Base-by-base conservation (phyloP, 2,329 filamentous ascomycete genomes). In the Alternaria dauci region DNA sequence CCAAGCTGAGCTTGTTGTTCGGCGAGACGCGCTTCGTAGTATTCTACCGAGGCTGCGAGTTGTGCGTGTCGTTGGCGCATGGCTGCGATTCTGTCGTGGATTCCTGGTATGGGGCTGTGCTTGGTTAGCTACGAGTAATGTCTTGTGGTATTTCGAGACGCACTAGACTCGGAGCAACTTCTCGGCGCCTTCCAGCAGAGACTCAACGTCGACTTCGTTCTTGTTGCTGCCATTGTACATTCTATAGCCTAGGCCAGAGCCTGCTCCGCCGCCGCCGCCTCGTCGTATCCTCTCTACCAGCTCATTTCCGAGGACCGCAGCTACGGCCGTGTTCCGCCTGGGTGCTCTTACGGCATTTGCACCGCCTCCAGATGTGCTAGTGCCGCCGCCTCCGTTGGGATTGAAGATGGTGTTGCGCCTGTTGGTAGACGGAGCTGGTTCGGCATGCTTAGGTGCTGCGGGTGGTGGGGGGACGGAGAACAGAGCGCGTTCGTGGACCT, bases 401-500 rank as follows among this genome's bases (percentile, higher is more conserved):
- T 73, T 81, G 77, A 81, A 84, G 66, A 78, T 83, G 32, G 83
- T 86, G 60, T 81, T 83, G 66, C 81, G 78, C 53, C 86, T 78
- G 46, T 76, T 79, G 14, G 73, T 60, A 41, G 69, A 69, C 39
- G 77, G 72, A 68, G 84, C 76, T 70, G 81, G 71, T 71, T 85
- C 63, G 77, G 82, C 57, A 71, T 79, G 68, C 76, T 83, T 77
- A 75, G 82, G 64, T 73, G 79, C 52, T 72, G 81, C 41, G 74
- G 85, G 84, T 0, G 91, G 87, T 0, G 91, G 88, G 1, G 94
- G 93, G 0, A 97, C 89, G 38, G 94, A 96, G 82, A 98, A 99
- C 18, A 99, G 88, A 7, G 94, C 94, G 72, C 94, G 91, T 79
- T 99, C 95, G 81, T 98, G 94, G 23, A 91, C 82, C 79, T 99